Evolutionary conservation across 2,329 filamentous ascomycete species (phyloP), one percentile per base, ranked within the genome.

Genomic region (Neoascochyta sp.): DNA sequence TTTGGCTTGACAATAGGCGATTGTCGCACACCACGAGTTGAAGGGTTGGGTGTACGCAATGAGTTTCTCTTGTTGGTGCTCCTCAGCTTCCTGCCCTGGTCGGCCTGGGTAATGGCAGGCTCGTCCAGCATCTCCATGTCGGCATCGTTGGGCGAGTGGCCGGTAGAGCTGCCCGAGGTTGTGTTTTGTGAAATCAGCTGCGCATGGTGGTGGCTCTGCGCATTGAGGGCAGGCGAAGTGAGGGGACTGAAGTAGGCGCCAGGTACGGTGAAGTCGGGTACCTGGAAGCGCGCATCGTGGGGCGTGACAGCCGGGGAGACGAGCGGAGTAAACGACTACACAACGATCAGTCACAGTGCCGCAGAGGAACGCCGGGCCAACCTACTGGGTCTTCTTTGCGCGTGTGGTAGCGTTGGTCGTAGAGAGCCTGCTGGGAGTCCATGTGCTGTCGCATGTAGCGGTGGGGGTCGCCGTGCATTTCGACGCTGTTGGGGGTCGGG

Each of bases 271-370:
- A 62, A 86, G 32, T 77, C 73, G 9, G 70, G 68, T 20, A 69
- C 50, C 30, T 62, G 47, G 57, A 86, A 87, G 43, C 81, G 78
- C 22, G 76, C 71, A 52, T 89, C 86, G 28, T 88, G 71, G 13
- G 86, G 85, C 2, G 85, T 89, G 23, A 90, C 84, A 4, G 84
- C 86, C n/a, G 86, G 86, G 11, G 86, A 89, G 8, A 86, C 84
- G 16, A 90, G 72, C 1, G 86, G 86, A 3, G 85, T 90, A 54
- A 89, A 89, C 7, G 80, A 71, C 75, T 86, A 79, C 78, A 83
- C 18, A 26, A 51, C 16, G 29, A 45, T 40, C 35, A 60, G 57
- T 43, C 39, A 25, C 14, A 27, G 19, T 29, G 27, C 29, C 25
- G 15, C 25, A 22, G 16, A 21, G 14, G 13, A 26, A 15, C 16